Conservation (phyloP, 176 grass and related monocot genomes). For the Leersia perrieri region DNA sequence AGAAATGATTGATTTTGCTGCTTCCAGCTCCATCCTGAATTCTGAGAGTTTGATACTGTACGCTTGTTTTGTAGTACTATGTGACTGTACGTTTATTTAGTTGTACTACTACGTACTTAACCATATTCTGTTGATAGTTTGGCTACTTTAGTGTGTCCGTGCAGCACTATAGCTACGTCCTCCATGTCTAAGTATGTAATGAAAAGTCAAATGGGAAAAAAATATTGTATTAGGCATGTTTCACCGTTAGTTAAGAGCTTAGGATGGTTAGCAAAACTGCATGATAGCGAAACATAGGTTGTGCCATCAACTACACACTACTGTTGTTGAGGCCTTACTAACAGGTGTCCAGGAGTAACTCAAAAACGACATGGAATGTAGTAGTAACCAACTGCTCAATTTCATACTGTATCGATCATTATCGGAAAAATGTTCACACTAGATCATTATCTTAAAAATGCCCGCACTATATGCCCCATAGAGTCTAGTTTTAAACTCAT, state of each 20-base stretch:
- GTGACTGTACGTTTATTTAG: background rate
- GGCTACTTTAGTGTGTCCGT: background rate
- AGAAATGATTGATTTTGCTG: background rate
- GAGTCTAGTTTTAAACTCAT: background rate
- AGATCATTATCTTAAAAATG: background rate
- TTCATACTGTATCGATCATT: background rate
- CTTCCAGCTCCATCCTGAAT: background rate
- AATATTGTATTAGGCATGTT: background rate
- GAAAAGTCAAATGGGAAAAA: background rate
- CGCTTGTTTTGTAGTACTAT: background rate
- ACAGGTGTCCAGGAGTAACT: background rate
- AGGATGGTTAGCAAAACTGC: background rate
- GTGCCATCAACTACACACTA: background rate
- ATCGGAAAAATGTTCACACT: background rate
- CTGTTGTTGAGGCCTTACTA: background rate
- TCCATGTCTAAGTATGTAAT: background rate
- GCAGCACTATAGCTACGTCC: background rate
- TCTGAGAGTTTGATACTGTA: background rate
- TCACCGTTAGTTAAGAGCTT: background rate
- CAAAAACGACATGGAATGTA: background rate
- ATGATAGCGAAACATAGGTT: background rate
- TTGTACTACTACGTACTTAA: background rate
- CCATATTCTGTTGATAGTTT: background rate
- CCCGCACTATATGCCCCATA: background rate
- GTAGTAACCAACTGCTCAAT: background rate